Evolutionary conservation across 495 filamentous ascomycete genomes (phyloP), one percentile per base, ranked within the genome.

Genomic region (Aspergillus incahuasiensis): DNA sequence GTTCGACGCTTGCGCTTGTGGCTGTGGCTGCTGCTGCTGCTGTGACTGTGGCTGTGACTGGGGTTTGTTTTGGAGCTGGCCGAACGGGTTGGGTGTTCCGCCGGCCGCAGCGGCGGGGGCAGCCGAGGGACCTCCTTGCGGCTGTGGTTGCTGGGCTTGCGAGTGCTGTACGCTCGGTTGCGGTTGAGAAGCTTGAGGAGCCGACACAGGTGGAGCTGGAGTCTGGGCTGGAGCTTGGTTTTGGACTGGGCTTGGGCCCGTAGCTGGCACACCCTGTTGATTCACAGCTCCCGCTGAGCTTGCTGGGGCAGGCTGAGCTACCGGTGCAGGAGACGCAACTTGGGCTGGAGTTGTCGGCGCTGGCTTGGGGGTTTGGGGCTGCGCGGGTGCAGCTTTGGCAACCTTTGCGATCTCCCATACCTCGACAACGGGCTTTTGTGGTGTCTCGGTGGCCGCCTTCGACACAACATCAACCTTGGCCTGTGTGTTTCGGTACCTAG

Each of bases 391-490:
- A 48, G 84, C 79, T 62, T 84, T 89, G n/a, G 83, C 82, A 21
- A 74, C 74, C 70, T 92, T 89, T 0, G 85, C 90, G 28, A 86
- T 71, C 38, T 86, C 83, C 89, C 90, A 97, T 0, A 96, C 91
- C 65, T 95, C 90, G 11, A 70, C 77, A 6, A 97, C 90, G 13
- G 89, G 82, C 54, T 80, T 82, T 64, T 91, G 75, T 1, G 92
- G 92, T 0, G 90, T 95, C n/a, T 95, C 88, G 21, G 77, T 78
- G 0, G 87, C 91, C 15, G 90, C 91, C 46, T 82, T 86, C 55
- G 89, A 79, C 11, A 97, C 87, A 13, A 90, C 80, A 9, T 86
- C 82, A 20, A 95, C 59, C 74, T 92, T 95, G 13, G 84, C 87
- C 52, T 78, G 75, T 0, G 85, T 77, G 19, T 69, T 74, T 64